Base-by-base conservation (phyloP, 148 eudicot species). In the Rhododendron simsii region DNA sequence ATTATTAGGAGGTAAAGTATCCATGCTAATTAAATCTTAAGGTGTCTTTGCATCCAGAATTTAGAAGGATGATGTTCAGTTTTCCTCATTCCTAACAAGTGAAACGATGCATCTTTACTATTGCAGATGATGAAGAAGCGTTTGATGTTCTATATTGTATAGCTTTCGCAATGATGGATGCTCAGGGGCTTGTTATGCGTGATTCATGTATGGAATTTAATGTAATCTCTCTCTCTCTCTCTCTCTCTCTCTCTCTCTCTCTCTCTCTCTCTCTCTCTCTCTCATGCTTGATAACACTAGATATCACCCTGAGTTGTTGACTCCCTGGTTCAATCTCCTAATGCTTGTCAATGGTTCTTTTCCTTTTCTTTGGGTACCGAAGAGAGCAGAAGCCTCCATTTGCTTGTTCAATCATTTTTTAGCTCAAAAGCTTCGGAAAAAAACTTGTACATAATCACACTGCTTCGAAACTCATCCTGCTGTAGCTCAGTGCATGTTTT, bases 1-100 rank as follows among this genome's bases (percentile, higher is more conserved):
- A 87, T 63, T 97, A 88, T 90, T 97, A 89, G 96, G 88, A 93
- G 99, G 99, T 95, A 81, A 90, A 47, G 44, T 59, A 51, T 69
- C 55, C 41, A 39, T 5, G 37, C 57, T 79, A 45, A 18, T 15
- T 76, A 75, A 55, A 23, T 5, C 15, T 67, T 18, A 9, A 53
- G 15, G 16, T 47, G 14, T 78, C 78, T 37, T 83, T 57, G 4
- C 14, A n/a, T 83, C 63, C 2, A 63, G 33, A 13, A 13, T 59
- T 61, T 59, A 20, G 6, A 18, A 57, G 0, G n/a, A 59, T 5
- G 21, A 73, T 35, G 67, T 35, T 33, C 18, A 50, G 39, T 71
- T 30, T 67, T 33, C 18, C 20, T 35, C 59, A 37, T 51, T 78
- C 73, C 77, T 81, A 75, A 23, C n/a, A 47, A 23, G 79, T 87